Conservation (phyloP, 352 stramenopile genomes). For the Phytophthora niederhauseri region DNA sequence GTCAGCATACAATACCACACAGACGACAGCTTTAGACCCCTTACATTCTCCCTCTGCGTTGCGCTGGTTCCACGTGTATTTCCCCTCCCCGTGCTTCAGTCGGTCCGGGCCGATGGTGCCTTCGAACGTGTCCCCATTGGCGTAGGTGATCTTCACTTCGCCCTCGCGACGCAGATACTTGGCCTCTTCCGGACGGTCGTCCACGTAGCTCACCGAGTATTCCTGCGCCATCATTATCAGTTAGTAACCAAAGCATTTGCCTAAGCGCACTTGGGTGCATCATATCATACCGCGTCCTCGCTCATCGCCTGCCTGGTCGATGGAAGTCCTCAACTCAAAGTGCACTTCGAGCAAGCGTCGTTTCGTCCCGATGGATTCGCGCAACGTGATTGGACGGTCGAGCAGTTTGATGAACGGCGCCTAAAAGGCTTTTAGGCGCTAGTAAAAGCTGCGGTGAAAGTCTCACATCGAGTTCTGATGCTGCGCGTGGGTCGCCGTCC, state of each 20-base stretch:
- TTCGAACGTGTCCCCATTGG: conserved; percentile 92
- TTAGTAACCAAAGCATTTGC: neutral
- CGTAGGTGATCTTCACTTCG: conserved; percentile 89
- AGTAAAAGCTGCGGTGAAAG: too few relatives aligned
- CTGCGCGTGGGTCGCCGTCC: conserved; percentile 14
- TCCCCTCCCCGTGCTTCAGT: conserved; percentile 87
- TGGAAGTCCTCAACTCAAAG: neutral
- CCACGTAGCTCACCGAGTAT: conserved; percentile 86
- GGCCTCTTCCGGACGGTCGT: conserved; percentile 84
- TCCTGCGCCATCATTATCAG: conserved; percentile 38
- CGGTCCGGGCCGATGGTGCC: conserved; percentile 77
- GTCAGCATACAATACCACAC: neutral
- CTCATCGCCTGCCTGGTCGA: conserved; percentile 34
- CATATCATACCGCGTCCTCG: conserved; percentile 48
- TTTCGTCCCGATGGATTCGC: conserved; percentile 17
- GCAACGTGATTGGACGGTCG: neutral
- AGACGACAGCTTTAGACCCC: neutral
- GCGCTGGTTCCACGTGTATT: conserved; percentile 88
- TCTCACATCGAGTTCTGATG: neutral
- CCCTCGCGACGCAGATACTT: conserved; percentile 89
- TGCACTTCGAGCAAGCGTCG: conserved; percentile 9
- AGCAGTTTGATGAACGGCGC: neutral
- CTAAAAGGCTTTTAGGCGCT: too few relatives aligned
- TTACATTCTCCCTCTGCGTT: conserved; percentile 68
- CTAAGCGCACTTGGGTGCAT: neutral